Base-by-base conservation (phyloP, 2,329 filamentous ascomycete species). In the Zasmidium angulare region DNA sequence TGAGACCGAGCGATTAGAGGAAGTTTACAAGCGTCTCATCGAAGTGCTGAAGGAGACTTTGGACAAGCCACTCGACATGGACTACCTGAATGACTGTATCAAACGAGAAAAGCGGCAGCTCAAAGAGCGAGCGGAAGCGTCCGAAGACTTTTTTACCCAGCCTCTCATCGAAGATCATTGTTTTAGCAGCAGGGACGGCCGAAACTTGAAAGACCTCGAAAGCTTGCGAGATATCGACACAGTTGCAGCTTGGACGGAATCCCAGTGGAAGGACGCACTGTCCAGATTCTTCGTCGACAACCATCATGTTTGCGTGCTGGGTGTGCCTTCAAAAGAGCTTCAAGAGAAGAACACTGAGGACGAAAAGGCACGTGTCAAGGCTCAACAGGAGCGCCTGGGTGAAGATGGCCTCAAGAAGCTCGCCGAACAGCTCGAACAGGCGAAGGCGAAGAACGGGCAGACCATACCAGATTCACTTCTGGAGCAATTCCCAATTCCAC, bases 131-230 rank as follows among this genome's bases (percentile, higher is more conserved):
- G 90, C 91, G 0, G 95, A 99, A 75, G 87, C 86, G 52, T 90
- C 89, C 2, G 87, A 91, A 55, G 85, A 87, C 21, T 91, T 92
- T 64, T 96, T 93, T 74, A 88, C 91, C 0, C 88, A 86, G 63
- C 89, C 90, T 61, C 88, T 98, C 61, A 96, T 98, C 69, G 89
- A 88, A 14, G 93, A 98, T 71, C 96, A 96, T 72, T 83, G 98
- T 10, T 99, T 95, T 71, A 95, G 93, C 24, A 86, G 87, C 53
- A 85, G 91, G 29, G 89, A 96, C 72, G 96, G 95, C n/a, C 75
- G 68, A 11, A 74, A 79, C 50, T 71, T 82, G 9, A 72, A 74
- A 22, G 70, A 74, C 9, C 67, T 81, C 47, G 73, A 72, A 10
- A 76, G 73, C 3, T 66, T 82, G 22, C 69, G 71, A 26, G 82